Conservation (phyloP, 768 basidiomycete species). For the Auricularia auricula-judae region DNA sequence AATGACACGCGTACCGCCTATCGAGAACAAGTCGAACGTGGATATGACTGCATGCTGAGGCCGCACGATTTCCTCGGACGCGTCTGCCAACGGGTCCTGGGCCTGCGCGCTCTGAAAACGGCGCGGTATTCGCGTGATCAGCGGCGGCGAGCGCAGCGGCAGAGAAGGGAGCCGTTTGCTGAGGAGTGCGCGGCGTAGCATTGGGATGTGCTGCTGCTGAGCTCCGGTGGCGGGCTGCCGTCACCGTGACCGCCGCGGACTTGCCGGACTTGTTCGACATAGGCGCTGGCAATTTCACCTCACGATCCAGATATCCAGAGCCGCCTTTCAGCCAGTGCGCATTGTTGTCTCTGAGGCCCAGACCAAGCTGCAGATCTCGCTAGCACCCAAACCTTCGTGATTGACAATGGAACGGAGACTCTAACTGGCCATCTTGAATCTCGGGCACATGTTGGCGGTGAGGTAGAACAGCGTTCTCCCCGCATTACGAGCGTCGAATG, state of each 20-base stretch:
- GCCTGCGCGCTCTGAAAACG: background rate
- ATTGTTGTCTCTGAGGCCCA: too few species aligned
- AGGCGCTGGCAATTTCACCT: too few species aligned
- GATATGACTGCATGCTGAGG: slow-evolving; percentile 79
- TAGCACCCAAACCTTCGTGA: too few species aligned
- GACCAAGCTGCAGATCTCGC: too few species aligned
- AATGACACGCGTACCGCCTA: slow-evolving; percentile 50
- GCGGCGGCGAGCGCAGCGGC: background rate
- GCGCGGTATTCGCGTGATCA: background rate
- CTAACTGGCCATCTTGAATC: too few species aligned
- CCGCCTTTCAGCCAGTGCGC: too few species aligned
- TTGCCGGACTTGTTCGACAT: too few species aligned
- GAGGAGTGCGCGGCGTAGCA: background rate
- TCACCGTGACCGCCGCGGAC: background rate
- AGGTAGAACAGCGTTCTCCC: too few species aligned
- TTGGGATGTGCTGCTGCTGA: background rate
- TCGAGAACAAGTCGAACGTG: slow-evolving; percentile 85
- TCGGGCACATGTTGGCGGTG: too few species aligned
- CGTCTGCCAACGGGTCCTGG: background rate
- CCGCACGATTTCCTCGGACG: slow-evolving; percentile 14
- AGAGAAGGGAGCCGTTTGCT: background rate
- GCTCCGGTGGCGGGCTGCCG: background rate
- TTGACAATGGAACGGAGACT: too few species aligned
- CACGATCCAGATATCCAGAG: too few species aligned
- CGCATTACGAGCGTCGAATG: too few species aligned